Percentiles rank a stretch among this genome's conserved stretches.
phyloP scores from a whole-genome alignment of 768 basidiomycete species.

The Auricularia cornea region DNA sequence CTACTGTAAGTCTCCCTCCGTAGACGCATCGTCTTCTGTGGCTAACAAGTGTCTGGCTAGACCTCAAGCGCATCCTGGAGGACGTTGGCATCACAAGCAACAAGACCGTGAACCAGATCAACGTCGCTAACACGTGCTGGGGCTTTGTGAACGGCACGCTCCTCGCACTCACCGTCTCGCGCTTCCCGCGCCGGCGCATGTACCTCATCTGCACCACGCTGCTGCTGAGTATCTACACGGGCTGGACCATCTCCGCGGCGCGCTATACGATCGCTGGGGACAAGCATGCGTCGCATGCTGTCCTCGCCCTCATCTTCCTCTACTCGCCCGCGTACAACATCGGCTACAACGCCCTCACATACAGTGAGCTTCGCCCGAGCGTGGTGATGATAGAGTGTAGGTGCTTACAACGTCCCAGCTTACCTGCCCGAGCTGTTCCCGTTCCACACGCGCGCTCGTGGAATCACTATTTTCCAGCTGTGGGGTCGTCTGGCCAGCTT shows the following conservation, averaged over 20 bases:
- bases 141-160: constrained; percentile 44
- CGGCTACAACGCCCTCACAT: constrained; percentile 49
- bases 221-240: constrained; percentile 39
- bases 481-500: constrained; percentile 46
- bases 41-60: constrained; percentile 33
- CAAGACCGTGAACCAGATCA: constrained; percentile 47
- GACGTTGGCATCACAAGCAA: constrained; percentile 44
- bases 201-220: constrained; percentile 44
- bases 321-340: constrained; percentile 50
- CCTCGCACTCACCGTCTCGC: constrained; percentile 37
- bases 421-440: constrained; percentile 65
- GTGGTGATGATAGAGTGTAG: background rate
- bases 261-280: constrained; percentile 22
- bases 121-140: constrained; percentile 48
- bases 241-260: constrained; percentile 33
- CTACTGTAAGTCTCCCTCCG: background rate
- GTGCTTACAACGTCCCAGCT: constrained; percentile 26
- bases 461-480: constrained; percentile 54
- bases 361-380: constrained; percentile 27
- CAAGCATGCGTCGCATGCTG: no score
- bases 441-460: constrained; percentile 52
- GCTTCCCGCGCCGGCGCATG: constrained; percentile 38
- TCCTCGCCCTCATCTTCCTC: constrained; percentile 19
- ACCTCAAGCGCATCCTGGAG: constrained; percentile 44
- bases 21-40: background rate